These are phyloP conservation scores for Bacterosira constricta DNA, from an alignment of 108 stramenopile species.

Conservation along the genomic window DNA sequence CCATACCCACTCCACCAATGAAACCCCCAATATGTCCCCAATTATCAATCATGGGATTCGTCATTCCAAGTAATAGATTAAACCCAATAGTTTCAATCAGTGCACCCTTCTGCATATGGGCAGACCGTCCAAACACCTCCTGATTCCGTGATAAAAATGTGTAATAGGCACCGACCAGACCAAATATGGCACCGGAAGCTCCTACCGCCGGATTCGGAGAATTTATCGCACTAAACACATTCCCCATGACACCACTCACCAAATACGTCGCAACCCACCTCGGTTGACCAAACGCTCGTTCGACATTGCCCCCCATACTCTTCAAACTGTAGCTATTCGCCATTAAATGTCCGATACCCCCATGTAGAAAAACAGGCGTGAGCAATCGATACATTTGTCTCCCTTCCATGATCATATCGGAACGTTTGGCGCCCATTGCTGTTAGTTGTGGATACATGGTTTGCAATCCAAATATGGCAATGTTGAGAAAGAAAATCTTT, in stretches of 20 bases:
- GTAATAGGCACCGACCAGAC: slow-evolving; percentile 76
- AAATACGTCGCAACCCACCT: slow-evolving; percentile 73
- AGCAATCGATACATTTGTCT: slow-evolving; percentile 73
- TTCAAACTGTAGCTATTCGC: slow-evolving; percentile 71
- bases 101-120: slow-evolving; percentile 33
- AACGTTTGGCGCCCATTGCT: slow-evolving; percentile 66
- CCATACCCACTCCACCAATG: slow-evolving; percentile 77
- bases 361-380: slow-evolving; percentile 83
- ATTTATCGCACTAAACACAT: slow-evolving; percentile 56
- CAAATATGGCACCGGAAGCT: slow-evolving; percentile 85
- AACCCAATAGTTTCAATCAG: slow-evolving; percentile 48
- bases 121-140: slow-evolving; percentile 53
- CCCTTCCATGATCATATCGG: slow-evolving; percentile 66
- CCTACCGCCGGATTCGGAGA: slow-evolving; percentile 85
- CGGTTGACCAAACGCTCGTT: slow-evolving; percentile 57
- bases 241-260: slow-evolving; percentile 72
- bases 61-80: slow-evolving; percentile 47
- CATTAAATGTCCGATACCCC: slow-evolving; percentile 66
- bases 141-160: slow-evolving; percentile 73
- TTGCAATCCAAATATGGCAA: slow-evolving; percentile 62
- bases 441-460: slow-evolving; percentile 59
- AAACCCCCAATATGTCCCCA: slow-evolving; percentile 80
- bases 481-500: slow-evolving; percentile 51
- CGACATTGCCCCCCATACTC: slow-evolving; percentile 65
- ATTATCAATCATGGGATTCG: slow-evolving; percentile 71